phyloP scores from a whole-genome alignment of 192 early-diverging fungal species.

The Backusella australiensis region DNA sequence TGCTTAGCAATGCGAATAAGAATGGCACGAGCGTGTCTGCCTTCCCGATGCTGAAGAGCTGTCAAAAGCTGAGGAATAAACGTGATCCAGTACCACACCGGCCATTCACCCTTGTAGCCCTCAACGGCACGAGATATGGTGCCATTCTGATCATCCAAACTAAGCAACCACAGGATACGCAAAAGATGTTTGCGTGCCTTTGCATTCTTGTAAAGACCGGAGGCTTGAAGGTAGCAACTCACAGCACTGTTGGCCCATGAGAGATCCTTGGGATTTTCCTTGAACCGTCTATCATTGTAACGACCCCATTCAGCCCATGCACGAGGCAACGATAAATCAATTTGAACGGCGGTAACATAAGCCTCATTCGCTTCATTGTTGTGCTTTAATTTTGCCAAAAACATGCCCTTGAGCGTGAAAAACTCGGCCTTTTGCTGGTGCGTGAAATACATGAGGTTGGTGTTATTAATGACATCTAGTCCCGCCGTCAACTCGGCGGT shows the following conservation, averaged over 20 bases:
- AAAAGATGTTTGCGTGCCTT: constrained; percentile 90
- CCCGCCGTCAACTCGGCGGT: constrained; percentile 89
- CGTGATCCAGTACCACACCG: constrained; percentile 98
- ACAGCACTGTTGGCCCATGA: constrained; percentile 85
- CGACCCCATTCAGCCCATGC: constrained; percentile 97
- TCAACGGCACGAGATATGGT: constrained; percentile 81
- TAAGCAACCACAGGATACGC: constrained; percentile 91
- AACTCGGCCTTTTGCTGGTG: constrained; percentile 97
- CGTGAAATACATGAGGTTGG: constrained; percentile 97
- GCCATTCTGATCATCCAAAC: constrained; percentile 79
- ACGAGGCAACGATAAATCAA: constrained; percentile 83
- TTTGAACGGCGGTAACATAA: constrained; percentile 87
- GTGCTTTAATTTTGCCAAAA: constrained; percentile 83
- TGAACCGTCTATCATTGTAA: constrained; percentile 92
- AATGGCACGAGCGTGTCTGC: constrained; percentile 76
- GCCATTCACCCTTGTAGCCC: constrained; percentile 86
- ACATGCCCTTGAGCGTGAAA: constrained; percentile 94
- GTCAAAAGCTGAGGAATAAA: constrained; percentile 95
- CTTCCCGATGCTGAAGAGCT: constrained; percentile 78
- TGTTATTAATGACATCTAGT: constrained; percentile 98
- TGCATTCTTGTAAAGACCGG: constrained; percentile 81
- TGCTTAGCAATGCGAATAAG: constrained; percentile 92
- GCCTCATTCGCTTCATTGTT: constrained; percentile 87
- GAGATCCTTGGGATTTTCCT: constrained; percentile 77
- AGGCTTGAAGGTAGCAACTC: constrained; percentile 94